phyloP scores from a whole-genome alignment of 2,329 filamentous ascomycete genomes.

The Helotiales sp. region DNA sequence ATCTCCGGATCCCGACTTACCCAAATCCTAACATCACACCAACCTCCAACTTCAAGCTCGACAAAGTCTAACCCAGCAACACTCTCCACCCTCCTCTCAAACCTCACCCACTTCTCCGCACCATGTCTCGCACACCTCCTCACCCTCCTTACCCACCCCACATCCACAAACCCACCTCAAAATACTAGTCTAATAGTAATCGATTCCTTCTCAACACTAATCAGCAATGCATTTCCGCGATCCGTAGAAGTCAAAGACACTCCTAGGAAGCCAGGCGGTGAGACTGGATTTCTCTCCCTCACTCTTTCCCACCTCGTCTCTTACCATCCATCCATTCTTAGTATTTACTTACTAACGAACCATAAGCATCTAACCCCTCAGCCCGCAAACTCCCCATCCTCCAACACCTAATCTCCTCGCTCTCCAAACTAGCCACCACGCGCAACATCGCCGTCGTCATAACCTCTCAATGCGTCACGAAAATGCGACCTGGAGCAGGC shows the following conservation, averaged over 20 bases:
- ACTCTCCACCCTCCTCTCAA: conserved; percentile 46
- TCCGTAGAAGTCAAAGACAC: conserved; percentile 46
- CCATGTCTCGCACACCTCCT: conserved; percentile 69
- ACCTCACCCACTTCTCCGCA: conserved; percentile 68
- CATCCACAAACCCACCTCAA: conserved; percentile 63
- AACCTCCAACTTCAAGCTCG: conserved; percentile 17
- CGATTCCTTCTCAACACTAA: conserved; percentile 76
- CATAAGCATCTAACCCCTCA: conserved; percentile 34
- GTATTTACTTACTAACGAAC: background rate
- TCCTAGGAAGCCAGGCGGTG: conserved; percentile 37
- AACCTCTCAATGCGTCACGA: conserved; percentile 82
- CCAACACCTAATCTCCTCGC: conserved; percentile 68
- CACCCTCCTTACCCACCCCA: conserved; percentile 73
- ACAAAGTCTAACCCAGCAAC: conserved; percentile 15
- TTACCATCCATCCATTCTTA: background rate
- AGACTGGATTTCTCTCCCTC: background rate
- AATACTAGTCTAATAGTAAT: conserved; percentile 74
- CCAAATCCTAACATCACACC: conserved; percentile 47
- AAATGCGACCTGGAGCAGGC: conserved; percentile 68
- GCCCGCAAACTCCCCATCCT: conserved; percentile 50
- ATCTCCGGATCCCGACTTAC: conserved; percentile 55
- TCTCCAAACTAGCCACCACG: conserved; percentile 77
- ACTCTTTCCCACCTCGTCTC: background rate
- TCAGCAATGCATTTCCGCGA: conserved; percentile 78
- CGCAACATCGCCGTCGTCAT: conserved; percentile 75